phyloP scores from a whole-genome alignment of 2,329 filamentous ascomycete species.

The Alternaria arbusti region DNA sequence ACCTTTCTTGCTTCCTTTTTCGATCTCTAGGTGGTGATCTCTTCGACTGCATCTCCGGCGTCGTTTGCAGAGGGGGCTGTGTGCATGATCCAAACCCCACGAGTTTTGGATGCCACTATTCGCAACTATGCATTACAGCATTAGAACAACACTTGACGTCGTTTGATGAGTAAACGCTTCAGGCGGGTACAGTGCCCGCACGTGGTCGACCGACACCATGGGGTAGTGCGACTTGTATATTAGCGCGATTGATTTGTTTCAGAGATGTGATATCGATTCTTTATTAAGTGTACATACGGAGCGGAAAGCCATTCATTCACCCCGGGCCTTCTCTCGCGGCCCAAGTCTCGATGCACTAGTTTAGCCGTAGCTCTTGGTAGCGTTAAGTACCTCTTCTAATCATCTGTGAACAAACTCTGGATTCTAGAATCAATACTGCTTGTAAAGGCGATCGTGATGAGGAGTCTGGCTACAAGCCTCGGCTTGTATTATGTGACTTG shows the following conservation, averaged over 20 bases:
- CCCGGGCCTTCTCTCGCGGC: background rate
- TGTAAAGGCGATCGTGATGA: background rate
- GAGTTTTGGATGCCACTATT: background rate
- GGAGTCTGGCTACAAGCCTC: background rate
- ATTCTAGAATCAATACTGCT: background rate
- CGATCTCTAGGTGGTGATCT: background rate
- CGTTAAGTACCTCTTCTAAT: background rate
- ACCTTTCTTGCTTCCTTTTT: background rate
- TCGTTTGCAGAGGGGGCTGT: background rate
- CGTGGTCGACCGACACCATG: background rate
- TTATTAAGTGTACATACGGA: background rate
- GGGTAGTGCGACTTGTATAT: background rate
- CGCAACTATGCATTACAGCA: background rate
- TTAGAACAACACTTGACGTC: background rate
- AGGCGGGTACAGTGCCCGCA: background rate
- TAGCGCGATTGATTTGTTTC: background rate
- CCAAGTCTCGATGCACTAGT: background rate
- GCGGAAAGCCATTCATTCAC: background rate
- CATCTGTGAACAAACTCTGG: background rate
- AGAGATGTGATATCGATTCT: background rate
- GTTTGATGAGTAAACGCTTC: background rate
- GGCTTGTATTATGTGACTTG: background rate
- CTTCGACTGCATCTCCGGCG: background rate
- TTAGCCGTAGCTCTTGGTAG: background rate
- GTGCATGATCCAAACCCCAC: background rate